Evolutionary conservation across 208 protist species (phyloP), one percentile per base, ranked within the genome.

Genomic region (Porcisia deanei): DNA sequence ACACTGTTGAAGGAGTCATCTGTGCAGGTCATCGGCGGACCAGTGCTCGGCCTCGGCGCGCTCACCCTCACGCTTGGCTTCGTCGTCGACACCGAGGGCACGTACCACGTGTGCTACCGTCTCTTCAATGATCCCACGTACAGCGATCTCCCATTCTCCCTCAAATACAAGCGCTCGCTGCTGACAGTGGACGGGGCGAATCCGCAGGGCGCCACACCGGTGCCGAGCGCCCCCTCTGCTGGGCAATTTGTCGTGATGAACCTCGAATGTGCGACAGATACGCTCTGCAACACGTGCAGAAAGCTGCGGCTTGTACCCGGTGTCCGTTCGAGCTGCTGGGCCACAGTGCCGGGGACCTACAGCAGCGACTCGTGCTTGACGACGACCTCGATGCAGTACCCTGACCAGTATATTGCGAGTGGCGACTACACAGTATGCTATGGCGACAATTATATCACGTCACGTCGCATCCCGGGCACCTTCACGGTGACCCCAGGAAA

Each of bases 381-480:
- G 12, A 81, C 80, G 3, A 91, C 79, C 39, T 69, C 71, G 1
- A 74, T 94, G 25, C 83, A 91, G 80, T 97, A 95, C 77, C 84
- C 87, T 0, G 80, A 95, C 49, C 76, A 91, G 59, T 94, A 91
- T 70, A 66, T 96, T 16, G 73, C 70, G 18, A 77, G 77, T 6
- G 94, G 94, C 22, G 73, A 30, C 39, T 97, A 92, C 77, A 97
- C 91, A 16, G 82, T 95, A 9, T 97, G 94, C 82, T 96, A 94
- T 73, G 89, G 90, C 68, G 60, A 53, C 74, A 75, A 47, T 69
- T 71, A 75, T 59, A 59, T 72, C 58, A 86, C 72, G 25, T 77
- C 84, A 14, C 86, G 85, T 12, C 94, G 92, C 64, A 52, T 97
- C 8, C 92, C 92, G 7, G 85, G 85, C 18, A 86, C 68, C 43